phyloP scores from a whole-genome alignment of 129 eudicot genomes.

The Lactuca saligna region DNA sequence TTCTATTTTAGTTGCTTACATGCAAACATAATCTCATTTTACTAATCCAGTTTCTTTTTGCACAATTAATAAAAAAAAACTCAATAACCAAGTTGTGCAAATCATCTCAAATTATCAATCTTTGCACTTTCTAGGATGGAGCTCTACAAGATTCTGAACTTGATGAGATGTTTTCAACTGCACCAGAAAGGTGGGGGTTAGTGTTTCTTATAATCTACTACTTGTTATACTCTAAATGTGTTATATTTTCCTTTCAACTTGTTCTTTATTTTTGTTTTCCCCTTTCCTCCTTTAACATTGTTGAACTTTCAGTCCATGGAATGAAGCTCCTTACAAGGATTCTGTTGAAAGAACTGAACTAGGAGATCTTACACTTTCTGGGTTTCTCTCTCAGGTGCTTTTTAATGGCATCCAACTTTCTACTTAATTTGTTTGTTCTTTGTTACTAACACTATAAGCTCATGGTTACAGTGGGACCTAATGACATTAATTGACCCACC shows the following conservation, averaged over 20 bases:
- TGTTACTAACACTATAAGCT: not conserved
- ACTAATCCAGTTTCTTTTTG: not conserved
- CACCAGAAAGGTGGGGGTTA: slow-evolving; percentile 79
- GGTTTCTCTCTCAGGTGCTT: slow-evolving; percentile 73
- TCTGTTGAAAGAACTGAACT: slow-evolving; percentile 70
- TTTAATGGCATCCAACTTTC: slow-evolving; percentile 20
- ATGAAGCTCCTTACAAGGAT: slow-evolving; percentile 68
- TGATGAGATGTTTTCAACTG: slow-evolving; percentile 91
- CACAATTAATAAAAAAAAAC: not conserved
- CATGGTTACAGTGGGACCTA: slow-evolving; percentile 76
- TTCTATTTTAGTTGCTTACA: not conserved
- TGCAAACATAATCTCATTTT: slow-evolving; percentile 3
- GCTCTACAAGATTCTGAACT: slow-evolving; percentile 67
- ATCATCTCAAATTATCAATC: slow-evolving; percentile 12
- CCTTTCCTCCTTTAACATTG: not conserved
- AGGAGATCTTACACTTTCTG: slow-evolving; percentile 66
- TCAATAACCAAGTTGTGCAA: not conserved
- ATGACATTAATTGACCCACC: slow-evolving; percentile 85
- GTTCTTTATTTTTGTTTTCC: not conserved
- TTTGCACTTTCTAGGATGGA: slow-evolving; percentile 66
- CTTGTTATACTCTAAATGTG: too few species aligned
- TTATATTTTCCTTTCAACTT: not conserved
- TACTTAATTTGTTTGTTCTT: slow-evolving; percentile 14
- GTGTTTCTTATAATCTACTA: slow-evolving; percentile 14
- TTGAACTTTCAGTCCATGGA: slow-evolving; percentile 77